These are phyloP conservation scores for Bryopsis sp. DNA, from an alignment of 139 green algal species.

Conservation along the genomic window DNA sequence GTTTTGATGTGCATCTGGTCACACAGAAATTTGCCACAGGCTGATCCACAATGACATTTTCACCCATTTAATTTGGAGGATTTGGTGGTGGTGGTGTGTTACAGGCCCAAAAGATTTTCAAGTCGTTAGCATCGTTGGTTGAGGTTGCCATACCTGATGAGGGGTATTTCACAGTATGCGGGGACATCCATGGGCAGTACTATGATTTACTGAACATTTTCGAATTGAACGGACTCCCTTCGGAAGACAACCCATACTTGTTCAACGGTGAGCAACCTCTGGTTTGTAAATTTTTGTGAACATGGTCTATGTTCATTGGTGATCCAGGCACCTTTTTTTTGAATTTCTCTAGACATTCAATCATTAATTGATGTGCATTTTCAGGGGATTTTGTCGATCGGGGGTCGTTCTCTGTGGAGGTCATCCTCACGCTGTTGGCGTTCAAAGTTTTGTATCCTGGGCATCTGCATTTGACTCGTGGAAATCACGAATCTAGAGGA, in stretches of 20 bases:
- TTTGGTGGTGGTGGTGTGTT: slow-evolving; percentile 1
- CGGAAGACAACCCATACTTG: slow-evolving; percentile 85
- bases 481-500: slow-evolving; percentile 89
- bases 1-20: too few species aligned
- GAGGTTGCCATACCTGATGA: slow-evolving; percentile 51
- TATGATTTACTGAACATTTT: slow-evolving; percentile 97
- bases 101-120: slow-evolving; percentile 34
- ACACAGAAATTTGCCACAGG: too few species aligned
- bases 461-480: slow-evolving; percentile 73
- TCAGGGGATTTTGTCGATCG: slow-evolving; percentile 94
- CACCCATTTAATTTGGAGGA: not conserved
- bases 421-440: slow-evolving; percentile 90
- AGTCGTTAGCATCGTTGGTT: slow-evolving; percentile 44
- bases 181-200: slow-evolving; percentile 85
- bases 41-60: too few species aligned
- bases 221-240: slow-evolving; percentile 82
- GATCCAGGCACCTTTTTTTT: not conserved
- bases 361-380: not conserved
- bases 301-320: not conserved
- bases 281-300: not conserved
- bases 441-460: slow-evolving; percentile 76
- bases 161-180: slow-evolving; percentile 76
- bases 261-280: slow-evolving; percentile 78
- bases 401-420: slow-evolving; percentile 83
- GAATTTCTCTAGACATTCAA: not conserved